A percentile compares a stretch with the other conserved stretches of the same genome.
These are phyloP conservation scores for Candida pseudoglaebosa DNA, from an alignment of 805 yeast genomes.

Conservation along the genomic window DNA sequence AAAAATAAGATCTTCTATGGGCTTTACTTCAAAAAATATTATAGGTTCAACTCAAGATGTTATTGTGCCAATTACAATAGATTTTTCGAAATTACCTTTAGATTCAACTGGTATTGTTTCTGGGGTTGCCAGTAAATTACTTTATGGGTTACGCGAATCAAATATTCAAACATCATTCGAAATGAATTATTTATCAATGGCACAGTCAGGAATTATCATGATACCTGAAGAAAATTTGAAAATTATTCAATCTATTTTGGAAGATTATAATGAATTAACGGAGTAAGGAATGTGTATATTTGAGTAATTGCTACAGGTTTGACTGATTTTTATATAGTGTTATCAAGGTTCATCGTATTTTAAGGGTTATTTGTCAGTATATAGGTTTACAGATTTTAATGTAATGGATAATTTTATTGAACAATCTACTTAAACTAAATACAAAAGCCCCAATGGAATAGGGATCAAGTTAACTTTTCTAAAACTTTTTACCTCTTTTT, in stretches of 20 bases:
- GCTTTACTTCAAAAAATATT: slow-evolving; percentile 38
- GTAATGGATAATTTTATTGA: no score
- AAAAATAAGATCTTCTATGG: slow-evolving; percentile 30
- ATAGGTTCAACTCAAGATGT: slow-evolving; percentile 57
- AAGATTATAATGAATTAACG: neutral
- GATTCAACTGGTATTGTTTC: slow-evolving; percentile 67
- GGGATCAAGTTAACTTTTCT: neutral
- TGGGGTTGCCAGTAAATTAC: slow-evolving; percentile 52
- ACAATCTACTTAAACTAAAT: neutral
- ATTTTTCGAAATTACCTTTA: slow-evolving; percentile 49
- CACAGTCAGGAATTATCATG: slow-evolving; percentile 55
- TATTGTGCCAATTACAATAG: slow-evolving; percentile 54
- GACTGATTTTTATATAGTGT: no score
- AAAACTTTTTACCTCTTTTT: slow-evolving; percentile 33
- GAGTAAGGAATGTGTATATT: neutral
- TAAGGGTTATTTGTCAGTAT: no score
- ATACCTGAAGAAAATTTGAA: slow-evolving; percentile 49
- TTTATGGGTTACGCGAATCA: slow-evolving; percentile 23
- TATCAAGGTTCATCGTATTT: no score
- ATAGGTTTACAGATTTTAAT: no score
- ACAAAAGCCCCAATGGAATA: neutral
- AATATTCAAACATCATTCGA: slow-evolving; percentile 31
- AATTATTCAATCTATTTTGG: slow-evolving; percentile 21
- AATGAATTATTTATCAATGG: slow-evolving; percentile 60
- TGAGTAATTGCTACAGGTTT: no score